A percentile compares a stretch with the other conserved stretches of the same genome.
These are phyloP conservation scores for Hyphopichia burtonii DNA, from an alignment of 1,139 yeast species.

Conservation along the genomic window DNA sequence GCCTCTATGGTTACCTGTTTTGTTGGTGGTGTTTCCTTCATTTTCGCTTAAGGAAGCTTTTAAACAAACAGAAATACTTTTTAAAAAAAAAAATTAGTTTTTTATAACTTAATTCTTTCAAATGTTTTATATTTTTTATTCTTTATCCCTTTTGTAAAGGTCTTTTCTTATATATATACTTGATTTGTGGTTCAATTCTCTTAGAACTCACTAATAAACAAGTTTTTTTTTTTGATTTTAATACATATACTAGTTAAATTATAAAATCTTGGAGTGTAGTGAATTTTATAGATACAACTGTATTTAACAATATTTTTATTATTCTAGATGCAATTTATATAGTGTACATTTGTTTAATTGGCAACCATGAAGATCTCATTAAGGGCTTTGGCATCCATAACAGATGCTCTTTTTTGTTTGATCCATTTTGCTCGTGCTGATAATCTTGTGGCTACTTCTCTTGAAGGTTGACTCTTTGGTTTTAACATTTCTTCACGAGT, in stretches of 20 bases:
- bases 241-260: neutral
- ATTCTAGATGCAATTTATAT: neutral
- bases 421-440: slow-evolving; percentile 86
- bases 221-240: neutral
- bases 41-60: slow-evolving; percentile 22
- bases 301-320: neutral
- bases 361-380: slow-evolving; percentile 91
- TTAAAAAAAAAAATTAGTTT: neutral
- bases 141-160: neutral
- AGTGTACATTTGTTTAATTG: slow-evolving; percentile 20
- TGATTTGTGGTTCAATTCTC: neutral
- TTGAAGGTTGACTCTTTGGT: slow-evolving; percentile 28
- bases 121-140: neutral
- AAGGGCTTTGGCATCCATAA: slow-evolving; percentile 82
- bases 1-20: slow-evolving; percentile 33
- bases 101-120: neutral
- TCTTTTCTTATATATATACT: neutral
- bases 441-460: slow-evolving; percentile 55
- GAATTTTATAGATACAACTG: too few relatives aligned
- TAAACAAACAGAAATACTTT: neutral
- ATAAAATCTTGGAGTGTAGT: too few relatives aligned
- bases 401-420: slow-evolving; percentile 85
- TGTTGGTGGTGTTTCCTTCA: slow-evolving; percentile 38
- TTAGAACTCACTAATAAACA: slow-evolving; percentile 1
- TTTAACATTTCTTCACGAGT: slow-evolving; percentile 40